Evolutionary conservation across 441 rosid genomes (phyloP).

Genomic region (Brassica balearica): DNA sequence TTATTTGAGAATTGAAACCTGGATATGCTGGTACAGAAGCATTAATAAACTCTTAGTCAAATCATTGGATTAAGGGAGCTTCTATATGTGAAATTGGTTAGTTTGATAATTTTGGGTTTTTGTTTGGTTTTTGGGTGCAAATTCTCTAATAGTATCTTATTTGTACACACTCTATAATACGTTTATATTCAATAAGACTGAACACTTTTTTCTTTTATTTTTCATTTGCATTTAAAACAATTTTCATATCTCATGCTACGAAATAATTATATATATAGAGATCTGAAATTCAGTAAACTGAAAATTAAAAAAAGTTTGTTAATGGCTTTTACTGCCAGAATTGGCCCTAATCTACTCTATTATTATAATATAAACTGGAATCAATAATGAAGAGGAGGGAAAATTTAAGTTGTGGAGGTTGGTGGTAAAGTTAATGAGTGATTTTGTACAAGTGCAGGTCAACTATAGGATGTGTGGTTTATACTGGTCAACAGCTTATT

Average conservation of each 20-base stretch:
- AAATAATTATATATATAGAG: neutral
- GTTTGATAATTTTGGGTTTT: too few relatives aligned
- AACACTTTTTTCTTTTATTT: neutral
- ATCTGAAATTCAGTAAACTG: neutral
- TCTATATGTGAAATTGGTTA: too few relatives aligned
- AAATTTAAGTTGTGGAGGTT: conserved; percentile 36
- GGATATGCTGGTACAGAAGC: too few relatives aligned
- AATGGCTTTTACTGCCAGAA: conserved; percentile 7
- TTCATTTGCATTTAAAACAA: neutral
- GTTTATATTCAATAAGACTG: neutral
- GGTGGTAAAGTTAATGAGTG: conserved; percentile 46
- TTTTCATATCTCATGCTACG: neutral
- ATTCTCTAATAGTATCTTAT: too few relatives aligned
- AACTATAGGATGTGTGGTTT: conserved; percentile 34
- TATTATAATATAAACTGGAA: conserved; percentile 26
- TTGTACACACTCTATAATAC: neutral
- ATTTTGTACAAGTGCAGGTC: conserved; percentile 45
- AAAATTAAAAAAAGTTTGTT: neutral
- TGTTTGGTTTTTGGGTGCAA: too few relatives aligned
- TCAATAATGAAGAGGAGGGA: conserved; percentile 30
- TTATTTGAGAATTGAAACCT: too few relatives aligned
- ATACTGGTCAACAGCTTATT: conserved; percentile 30
- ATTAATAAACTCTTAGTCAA: too few relatives aligned
- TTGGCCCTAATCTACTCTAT: neutral
- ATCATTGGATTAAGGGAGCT: too few relatives aligned